A percentile compares a stretch with the other conserved stretches of the same genome.
These are phyloP conservation scores for Trichothecium roseum DNA, from an alignment of 2,329 filamentous ascomycete genomes.

Conservation along the genomic window DNA sequence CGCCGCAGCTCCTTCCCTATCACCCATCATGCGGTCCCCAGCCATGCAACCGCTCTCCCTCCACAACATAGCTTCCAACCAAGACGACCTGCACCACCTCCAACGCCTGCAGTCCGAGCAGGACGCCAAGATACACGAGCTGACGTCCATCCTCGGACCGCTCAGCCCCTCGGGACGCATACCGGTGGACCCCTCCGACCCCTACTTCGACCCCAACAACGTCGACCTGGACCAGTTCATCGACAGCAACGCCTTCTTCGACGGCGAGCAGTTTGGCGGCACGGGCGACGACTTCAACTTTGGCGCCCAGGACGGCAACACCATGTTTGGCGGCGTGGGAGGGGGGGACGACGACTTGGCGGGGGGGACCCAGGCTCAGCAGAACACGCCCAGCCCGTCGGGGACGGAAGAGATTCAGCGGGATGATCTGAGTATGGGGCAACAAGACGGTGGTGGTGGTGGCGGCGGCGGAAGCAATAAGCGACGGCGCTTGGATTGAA, in stretches of 20 bases:
- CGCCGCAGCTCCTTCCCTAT: slow-evolving; percentile 31
- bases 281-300: slow-evolving; percentile 43
- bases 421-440: slow-evolving; percentile 23
- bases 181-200: slow-evolving; percentile 36
- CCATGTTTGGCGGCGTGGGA: slow-evolving; percentile 3
- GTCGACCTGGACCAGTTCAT: slow-evolving; percentile 44
- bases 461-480: slow-evolving; percentile 21
- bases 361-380: slow-evolving; percentile 5
- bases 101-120: slow-evolving; percentile 73
- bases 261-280: slow-evolving; percentile 26
- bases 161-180: slow-evolving; percentile 72
- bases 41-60: slow-evolving; percentile 39
- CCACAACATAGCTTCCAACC: slow-evolving; percentile 55
- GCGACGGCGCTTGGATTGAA: slow-evolving; percentile 21
- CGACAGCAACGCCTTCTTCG: slow-evolving; percentile 27
- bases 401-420: slow-evolving; percentile 40
- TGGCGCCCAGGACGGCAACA: slow-evolving; percentile 26
- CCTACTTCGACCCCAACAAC: slow-evolving; percentile 23
- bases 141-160: slow-evolving; percentile 65
- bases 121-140: slow-evolving; percentile 62
- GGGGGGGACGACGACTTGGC: slow-evolving; percentile 8
- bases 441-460: too few relatives aligned
- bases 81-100: slow-evolving; percentile 68
- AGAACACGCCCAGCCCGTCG: slow-evolving; percentile 32
- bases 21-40: slow-evolving; percentile 36